Evolutionary conservation across 1,284 basidiomycete genomes (phyloP).

Genomic region (Cutaneotrichosporon mucoides): DNA sequence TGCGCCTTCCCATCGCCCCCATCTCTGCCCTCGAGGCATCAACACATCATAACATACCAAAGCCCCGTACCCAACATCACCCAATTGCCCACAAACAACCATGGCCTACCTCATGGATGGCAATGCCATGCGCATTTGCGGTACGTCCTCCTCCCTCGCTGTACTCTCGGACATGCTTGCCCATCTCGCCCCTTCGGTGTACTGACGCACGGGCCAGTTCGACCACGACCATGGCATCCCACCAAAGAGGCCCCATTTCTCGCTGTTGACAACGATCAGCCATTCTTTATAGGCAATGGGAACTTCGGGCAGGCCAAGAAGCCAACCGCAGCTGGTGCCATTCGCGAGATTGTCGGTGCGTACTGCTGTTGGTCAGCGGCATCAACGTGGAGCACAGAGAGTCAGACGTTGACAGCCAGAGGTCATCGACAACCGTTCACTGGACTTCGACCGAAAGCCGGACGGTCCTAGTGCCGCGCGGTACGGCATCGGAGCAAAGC

Average conservation of each 20-base stretch:
- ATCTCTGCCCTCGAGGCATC: too few relatives aligned
- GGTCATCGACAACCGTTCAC: constrained; percentile 53
- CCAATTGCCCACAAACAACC: background rate
- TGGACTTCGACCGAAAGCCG: constrained; percentile 86
- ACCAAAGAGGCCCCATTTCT: constrained; percentile 75
- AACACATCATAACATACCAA: constrained; percentile 1
- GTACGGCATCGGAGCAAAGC: constrained; percentile 64
- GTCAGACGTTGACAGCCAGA: constrained; percentile 21
- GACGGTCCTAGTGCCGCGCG: constrained; percentile 67
- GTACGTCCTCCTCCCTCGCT: constrained; percentile 1
- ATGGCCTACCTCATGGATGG: constrained; percentile 24
- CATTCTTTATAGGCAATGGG: constrained; percentile 73
- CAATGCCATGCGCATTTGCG: constrained; percentile 26
- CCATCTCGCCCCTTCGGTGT: background rate
- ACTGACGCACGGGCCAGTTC: constrained; percentile 57
- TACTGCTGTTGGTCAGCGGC: background rate
- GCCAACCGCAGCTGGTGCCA: constrained; percentile 18
- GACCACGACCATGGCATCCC: constrained; percentile 76
- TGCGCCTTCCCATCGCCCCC: too few relatives aligned
- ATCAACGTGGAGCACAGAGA: too few relatives aligned
- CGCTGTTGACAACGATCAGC: constrained; percentile 56
- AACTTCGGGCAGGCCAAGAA: constrained; percentile 57
- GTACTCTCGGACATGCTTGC: background rate
- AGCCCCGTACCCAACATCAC: background rate
- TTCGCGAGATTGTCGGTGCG: constrained; percentile 48